Evolutionary conservation across 2,329 filamentous ascomycete species (phyloP), one percentile per base, ranked within the genome.

Genomic region (Trichoderma arundinaceum): DNA sequence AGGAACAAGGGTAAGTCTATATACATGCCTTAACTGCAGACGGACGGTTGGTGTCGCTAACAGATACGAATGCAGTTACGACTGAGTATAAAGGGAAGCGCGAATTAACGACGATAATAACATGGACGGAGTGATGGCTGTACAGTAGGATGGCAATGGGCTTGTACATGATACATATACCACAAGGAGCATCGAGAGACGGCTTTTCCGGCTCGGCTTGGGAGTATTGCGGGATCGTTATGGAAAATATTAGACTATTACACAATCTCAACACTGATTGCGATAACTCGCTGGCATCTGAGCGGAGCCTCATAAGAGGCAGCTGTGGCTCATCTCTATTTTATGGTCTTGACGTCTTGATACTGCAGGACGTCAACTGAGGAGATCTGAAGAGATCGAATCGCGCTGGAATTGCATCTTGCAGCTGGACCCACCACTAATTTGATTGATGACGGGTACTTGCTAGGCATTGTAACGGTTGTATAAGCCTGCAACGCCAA

Each of bases 1-100:
- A 92, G 79, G 90, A 94, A 70, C 88, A 86, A 70, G 91, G 91
- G 90, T 92, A 81, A 80, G 87, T 74, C 13, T 8, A 51, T 35
- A 58, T n/a, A n/a, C 28, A 54, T 7, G 15, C 22, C 7, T 19
- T 35, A 9, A 15, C 28, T 15, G 9, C 15, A 35, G 43, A 22
- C 2, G 43, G 3, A 22, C 12, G 7, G 17, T 10, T 3, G 8
- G 15, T 2, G 19, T 19, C 38, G 8, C 22, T 54, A 4, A 60
- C 59, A 61, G 7, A 69, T 46, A 2, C 10, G 10, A 13, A 3
- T 39, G 7, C 17, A 67, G 66, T 12, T 61, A 65, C 28, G 62
- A 67, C 28, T 65, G 33, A 65, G 10, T 46, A 19, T 8, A n/a
- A 17, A 22, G 13, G 17, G 12, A 17, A 38, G 32, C 56, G 39